Evolutionary conservation across 805 yeast species (phyloP).

Genomic region (Tetrapisispora pingtungensis): DNA sequence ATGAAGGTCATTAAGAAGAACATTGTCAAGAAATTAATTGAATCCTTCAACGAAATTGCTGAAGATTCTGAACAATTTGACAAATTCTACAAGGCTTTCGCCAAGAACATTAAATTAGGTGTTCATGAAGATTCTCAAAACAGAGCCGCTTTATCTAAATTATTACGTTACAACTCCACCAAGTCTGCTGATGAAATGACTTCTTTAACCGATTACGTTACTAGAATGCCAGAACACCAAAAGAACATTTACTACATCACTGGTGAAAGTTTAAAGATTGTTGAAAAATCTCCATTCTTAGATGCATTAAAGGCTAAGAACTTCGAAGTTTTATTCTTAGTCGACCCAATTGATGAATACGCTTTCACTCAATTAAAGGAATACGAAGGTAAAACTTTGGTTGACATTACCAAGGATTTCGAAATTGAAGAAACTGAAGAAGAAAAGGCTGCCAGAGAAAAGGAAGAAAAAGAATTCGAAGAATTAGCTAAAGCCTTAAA

Average conservation of each 20-base stretch:
- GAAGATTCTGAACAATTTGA: conserved; percentile 98
- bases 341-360: conserved; percentile 99
- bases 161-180: conserved; percentile 94
- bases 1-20: conserved; percentile 98
- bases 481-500: conserved; percentile 90
- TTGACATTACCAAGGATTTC: conserved; percentile 97
- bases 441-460: conserved; percentile 91
- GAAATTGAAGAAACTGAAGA: conserved; percentile 98
- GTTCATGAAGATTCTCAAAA: conserved; percentile 98
- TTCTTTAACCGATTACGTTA: conserved; percentile 92
- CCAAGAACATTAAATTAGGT: conserved; percentile 97
- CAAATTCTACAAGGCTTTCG: conserved; percentile 94
- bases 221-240: conserved; percentile 99
- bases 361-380: conserved; percentile 99
- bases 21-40: conserved; percentile 95
- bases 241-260: conserved; percentile 98
- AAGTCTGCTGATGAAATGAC: conserved; percentile 90
- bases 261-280: conserved; percentile 96
- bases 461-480: conserved; percentile 86
- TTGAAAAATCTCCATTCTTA: conserved; percentile 98
- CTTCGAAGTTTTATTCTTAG: conserved; percentile 94
- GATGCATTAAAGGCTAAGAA: conserved; percentile 97
- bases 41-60: conserved; percentile 97
- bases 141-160: conserved; percentile 91
- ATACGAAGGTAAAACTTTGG: conserved; percentile 97